Base-by-base conservation (phyloP, 2,329 filamentous ascomycete species). In the Alternaria conjuncta region DNA sequence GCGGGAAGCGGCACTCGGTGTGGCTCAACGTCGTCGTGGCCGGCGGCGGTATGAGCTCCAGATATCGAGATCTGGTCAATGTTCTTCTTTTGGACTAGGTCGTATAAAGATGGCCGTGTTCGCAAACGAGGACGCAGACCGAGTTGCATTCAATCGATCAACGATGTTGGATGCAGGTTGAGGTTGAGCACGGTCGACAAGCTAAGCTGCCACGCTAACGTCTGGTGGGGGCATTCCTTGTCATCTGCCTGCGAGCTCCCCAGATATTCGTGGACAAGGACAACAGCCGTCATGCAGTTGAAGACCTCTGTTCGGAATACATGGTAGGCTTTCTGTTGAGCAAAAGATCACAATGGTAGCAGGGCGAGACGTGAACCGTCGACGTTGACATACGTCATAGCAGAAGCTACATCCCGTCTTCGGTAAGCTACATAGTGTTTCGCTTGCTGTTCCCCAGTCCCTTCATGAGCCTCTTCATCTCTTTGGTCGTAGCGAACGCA, bases 71-170 rank as follows among this genome's bases (percentile, higher is more conserved):
- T 75, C 61, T 79, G 76, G 66, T 85, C 82, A 67, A 84, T 82
- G 71, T 83, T 83, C 67, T 82, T 81, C 71, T 82, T 81, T 62
- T 81, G 80, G 70, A 91, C 84, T 71, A 91, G 83, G 73, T 90
- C 87, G 76, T 89, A 83, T 68, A 91, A 82, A 55, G 88, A 90
- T 57, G 87, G 86, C 70, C 87, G 86, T 77, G 84, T 80, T 83
- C 83, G 86, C 68, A 90, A 80, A 78, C 83, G 84, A 77, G 86
- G 87, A 75, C 86, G 83, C 71, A 88, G 78, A 75, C 86, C 86
- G 76, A 88, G 55, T 61, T 64, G 83, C 85, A 86, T 86, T 74
- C 82, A 82, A 81, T 57, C 58, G 55, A 41, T 41, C 36, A 41
- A 41, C 36, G n/a, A 55, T 41, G 57, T 66, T 65, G 68, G 61